Evolutionary conservation across 768 basidiomycete genomes (phyloP), one percentile per base, ranked within the genome.

Genomic region (Calocybe gangraenosa): DNA sequence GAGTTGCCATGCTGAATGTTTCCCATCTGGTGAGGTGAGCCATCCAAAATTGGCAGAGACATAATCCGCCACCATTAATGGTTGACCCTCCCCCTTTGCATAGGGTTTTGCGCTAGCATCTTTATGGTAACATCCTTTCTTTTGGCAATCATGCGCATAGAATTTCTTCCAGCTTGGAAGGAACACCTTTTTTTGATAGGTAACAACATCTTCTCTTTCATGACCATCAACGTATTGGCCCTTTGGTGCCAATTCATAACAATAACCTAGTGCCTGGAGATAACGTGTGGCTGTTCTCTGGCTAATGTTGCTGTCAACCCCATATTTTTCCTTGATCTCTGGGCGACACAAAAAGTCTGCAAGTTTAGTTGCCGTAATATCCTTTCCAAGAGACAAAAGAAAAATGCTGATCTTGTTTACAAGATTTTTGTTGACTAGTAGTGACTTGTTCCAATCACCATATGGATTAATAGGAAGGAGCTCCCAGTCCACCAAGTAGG

Each of bases 41-140:
- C 57, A 55, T 37, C 55, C 58, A 37, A 51, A 60, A 2, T 61
- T 50, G 1, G 62, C 51, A 1, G 55, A 61, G 8, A 65, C 52
- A 39, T 62, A 63, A 40, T 65, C 54, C 0, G 56, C 52, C 7
- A 65, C 52, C 68, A 73, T 74, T 1, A 71, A 18, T 4, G 69
- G 71, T 0, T 40, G 40, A 0, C 68, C 71, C 46, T 73, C 69
- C 0, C 68, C 68, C 46, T 74, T 74, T 6, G 55, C 25, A 2
- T 59, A 51, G 3, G 70, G 69, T 0, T 45, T 48, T 2, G 67
- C 54, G 1, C 34, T 43, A 21, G 44, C 61, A 7, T 40, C 37
- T 8, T 54, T 42, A 14, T 65, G 65, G 6, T 61, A 53, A 68
- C 68, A 73, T 8, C 44, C 25, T 1, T 35, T 48, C 13, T 53